Evolutionary conservation across 139 green algal species (phyloP).

Genomic region (Auxenochlorella pyrenoidosa): DNA sequence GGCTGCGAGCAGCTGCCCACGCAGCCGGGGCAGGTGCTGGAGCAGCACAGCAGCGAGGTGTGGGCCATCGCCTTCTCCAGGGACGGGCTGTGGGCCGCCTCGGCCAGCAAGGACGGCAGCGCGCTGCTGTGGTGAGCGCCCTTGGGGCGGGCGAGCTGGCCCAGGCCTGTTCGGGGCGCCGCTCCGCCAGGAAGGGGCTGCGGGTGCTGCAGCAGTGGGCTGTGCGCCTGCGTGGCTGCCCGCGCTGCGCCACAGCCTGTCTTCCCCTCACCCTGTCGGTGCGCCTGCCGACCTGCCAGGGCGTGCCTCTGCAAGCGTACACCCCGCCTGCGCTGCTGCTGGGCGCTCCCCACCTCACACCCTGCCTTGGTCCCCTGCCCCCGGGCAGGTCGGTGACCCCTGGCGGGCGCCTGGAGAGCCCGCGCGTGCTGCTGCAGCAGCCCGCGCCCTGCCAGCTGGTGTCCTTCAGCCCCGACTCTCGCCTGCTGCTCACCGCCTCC

Average conservation of each 20-base stretch:
- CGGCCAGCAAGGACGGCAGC: constrained; percentile 76
- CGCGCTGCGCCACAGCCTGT: not conserved
- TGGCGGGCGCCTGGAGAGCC: not conserved
- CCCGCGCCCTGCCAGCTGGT: constrained; percentile 50
- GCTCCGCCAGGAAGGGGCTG: not conserved
- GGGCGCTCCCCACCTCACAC: not conserved
- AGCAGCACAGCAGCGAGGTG: constrained; percentile 64
- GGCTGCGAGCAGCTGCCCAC: constrained; percentile 80
- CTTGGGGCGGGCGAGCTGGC: not conserved
- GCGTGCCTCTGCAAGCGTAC: too few species aligned
- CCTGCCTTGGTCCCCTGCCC: not conserved
- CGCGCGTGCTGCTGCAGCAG: constrained; percentile 28
- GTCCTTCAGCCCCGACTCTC: constrained; percentile 70
- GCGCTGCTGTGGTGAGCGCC: constrained; percentile 67
- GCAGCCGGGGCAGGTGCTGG: constrained; percentile 48
- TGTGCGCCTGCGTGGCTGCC: not conserved
- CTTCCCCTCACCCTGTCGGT: not conserved
- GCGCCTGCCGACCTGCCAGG: not conserved
- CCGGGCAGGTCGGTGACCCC: constrained; percentile 13
- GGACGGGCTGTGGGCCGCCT: constrained; percentile 70
- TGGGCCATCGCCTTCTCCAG: constrained; percentile 40
- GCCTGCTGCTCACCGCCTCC: constrained; percentile 33
- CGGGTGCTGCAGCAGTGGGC: too few species aligned
- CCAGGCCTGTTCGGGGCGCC: not conserved
- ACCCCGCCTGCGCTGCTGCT: too few species aligned